Conservation (phyloP, 768 basidiomycete genomes). For the Asterophora lycoperdoides region DNA sequence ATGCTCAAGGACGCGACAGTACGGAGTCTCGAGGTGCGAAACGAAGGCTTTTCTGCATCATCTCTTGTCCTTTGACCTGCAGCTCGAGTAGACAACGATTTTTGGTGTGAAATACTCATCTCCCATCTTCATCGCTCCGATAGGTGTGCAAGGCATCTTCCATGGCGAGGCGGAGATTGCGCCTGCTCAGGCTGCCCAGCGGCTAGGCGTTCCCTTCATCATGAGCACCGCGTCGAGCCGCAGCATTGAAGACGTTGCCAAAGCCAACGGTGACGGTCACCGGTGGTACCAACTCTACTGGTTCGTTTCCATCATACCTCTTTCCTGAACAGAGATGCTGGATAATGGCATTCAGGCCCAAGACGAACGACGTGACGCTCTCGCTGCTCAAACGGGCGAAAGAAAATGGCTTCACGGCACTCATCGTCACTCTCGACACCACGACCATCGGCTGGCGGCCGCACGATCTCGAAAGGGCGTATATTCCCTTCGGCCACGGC, state of each 20-base stretch:
- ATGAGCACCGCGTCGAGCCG: constrained; percentile 73
- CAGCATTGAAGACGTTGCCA: constrained; percentile 71
- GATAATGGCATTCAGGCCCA: constrained; percentile 45
- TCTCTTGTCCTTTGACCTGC: neutral
- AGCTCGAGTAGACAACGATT: constrained; percentile 50
- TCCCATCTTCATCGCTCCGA: constrained; percentile 66
- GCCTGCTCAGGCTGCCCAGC: constrained; percentile 58
- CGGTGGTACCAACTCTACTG: constrained; percentile 86
- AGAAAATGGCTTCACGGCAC: constrained; percentile 57
- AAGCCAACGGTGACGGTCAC: constrained; percentile 61
- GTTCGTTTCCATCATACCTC: constrained; percentile 29
- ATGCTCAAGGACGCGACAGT: constrained; percentile 64
- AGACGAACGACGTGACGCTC: constrained; percentile 51
- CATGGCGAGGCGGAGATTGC: constrained; percentile 70
- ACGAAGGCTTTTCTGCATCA: neutral
- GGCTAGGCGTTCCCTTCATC: constrained; percentile 62
- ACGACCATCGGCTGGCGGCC: constrained; percentile 73
- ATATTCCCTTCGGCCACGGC: constrained; percentile 64
- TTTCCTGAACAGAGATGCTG: neutral
- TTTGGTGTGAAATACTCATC: constrained; percentile 61
- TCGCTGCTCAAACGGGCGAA: constrained; percentile 68
- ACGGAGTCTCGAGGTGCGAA: constrained; percentile 55
- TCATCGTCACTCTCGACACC: constrained; percentile 79
- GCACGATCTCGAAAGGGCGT: constrained; percentile 62
- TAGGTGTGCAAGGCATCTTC: constrained; percentile 77